phyloP scores from a whole-genome alignment of 2,329 filamentous ascomycete species.

The Sclerotinia trifoliorum region DNA sequence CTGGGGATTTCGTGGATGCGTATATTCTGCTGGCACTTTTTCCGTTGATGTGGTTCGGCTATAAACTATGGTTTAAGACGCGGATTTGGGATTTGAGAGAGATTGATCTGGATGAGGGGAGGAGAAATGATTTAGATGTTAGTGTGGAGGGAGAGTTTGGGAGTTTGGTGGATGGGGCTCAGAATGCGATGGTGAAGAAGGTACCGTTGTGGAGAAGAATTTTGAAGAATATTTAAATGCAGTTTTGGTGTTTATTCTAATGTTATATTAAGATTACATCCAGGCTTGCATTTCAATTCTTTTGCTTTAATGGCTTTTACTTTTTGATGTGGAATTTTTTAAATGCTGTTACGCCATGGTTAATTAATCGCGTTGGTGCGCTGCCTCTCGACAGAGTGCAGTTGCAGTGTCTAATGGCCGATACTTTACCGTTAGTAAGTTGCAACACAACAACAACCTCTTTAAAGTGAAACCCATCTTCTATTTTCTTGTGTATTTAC shows the following conservation, averaged over 20 bases:
- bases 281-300: background rate
- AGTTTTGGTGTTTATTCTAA: background rate
- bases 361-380: background rate
- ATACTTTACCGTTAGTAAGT: no score
- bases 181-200: background rate
- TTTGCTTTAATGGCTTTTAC: background rate
- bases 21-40: constrained; percentile 63
- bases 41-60: constrained; percentile 53
- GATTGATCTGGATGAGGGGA: constrained; percentile 57
- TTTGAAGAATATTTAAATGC: constrained; percentile 10
- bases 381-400: background rate
- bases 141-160: background rate
- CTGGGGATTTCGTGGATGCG: constrained; percentile 60
- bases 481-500: no score
- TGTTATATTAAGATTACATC: no score
- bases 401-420: background rate
- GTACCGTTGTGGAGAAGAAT: constrained; percentile 21
- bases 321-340: background rate
- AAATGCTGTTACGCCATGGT: background rate
- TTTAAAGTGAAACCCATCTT: no score
- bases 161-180: background rate
- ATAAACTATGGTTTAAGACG: constrained; percentile 56
- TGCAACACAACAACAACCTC: no score
- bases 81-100: constrained; percentile 50
- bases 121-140: constrained; percentile 41